Base-by-base conservation (phyloP, 495 filamentous ascomycete species). In the Aspergillus campestris region DNA sequence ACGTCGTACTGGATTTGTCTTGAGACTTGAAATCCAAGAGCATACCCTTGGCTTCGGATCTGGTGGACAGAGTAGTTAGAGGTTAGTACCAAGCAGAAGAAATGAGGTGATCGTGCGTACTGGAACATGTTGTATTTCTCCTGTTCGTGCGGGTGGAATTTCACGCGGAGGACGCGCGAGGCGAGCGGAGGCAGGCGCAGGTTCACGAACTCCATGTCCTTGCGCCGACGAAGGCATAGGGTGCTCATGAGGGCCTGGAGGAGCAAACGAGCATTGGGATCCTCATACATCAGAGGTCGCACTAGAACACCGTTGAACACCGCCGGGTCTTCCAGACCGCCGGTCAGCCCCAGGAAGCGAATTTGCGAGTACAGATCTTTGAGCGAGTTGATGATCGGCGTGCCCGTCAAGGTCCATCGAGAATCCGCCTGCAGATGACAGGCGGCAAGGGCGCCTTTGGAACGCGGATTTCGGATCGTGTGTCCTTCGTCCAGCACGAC, bases 401-500 rank as follows among this genome's bases (percentile, higher is more conserved):
- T 90, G 37, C 88, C 87, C 0, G 88, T 89, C 12, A 95, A 60
- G 0, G 81, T 81, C 90, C 90, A 96, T 55, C 85, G 74, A 28
- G 84, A 86, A 34, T 80, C 71, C 0, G 89, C 86, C 9, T 78
- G 58, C 8, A 96, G 59, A 40, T 64, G 68, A 47, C 70, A 80
- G 3, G 81, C 86, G 9, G 88, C 86, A 38, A 80, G 61, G 0
- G 88, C 74, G 5, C 72, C 75, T 53, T 86, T 86, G 0, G 88
- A 84, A 31, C 75, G 74, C 15, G 80, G 81, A 49, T 94, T 94
- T 15, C 89, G 78, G 43, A 95, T 89, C 2, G 69, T 82, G 56
- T 96, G 90, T 0, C 85, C 90, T 70, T 96, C 90, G 48, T 95
- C 89, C 6, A 95, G 70, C 8, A 95, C 83, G 9, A 95, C 67